Percentiles rank a stretch among this genome's conserved stretches.
Conservation (phyloP, 257 asterid genomes). For the Leonotis leonurus region DNA sequence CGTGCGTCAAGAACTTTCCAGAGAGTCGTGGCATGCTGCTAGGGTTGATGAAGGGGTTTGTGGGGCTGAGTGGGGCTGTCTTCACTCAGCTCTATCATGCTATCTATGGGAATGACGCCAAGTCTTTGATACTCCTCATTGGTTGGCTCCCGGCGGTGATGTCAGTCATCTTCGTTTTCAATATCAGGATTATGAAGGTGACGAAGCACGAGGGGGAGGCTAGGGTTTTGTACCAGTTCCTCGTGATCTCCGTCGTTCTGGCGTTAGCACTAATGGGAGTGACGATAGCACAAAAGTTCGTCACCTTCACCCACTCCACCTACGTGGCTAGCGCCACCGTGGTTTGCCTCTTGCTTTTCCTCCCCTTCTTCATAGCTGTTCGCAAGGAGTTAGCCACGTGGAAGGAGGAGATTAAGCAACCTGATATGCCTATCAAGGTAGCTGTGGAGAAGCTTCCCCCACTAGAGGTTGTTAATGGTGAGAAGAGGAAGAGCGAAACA, state of each 20-base stretch:
- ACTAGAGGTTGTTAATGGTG: not conserved
- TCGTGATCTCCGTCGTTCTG: slow-evolving; percentile 38
- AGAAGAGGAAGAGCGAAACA: not conserved
- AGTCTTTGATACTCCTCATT: slow-evolving; percentile 59
- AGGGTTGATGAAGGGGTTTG: slow-evolving; percentile 66
- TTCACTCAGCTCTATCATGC: slow-evolving; percentile 72
- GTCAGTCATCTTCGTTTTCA: slow-evolving; percentile 67
- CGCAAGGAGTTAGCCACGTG: not conserved
- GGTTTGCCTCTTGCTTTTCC: slow-evolving; percentile 19
- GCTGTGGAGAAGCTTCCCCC: not conserved
- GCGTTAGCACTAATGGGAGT: slow-evolving; percentile 57
- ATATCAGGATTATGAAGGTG: slow-evolving; percentile 54
- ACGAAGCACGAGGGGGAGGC: slow-evolving; percentile 33
- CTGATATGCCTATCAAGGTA: not conserved
- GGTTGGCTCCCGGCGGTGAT: slow-evolving; percentile 87
- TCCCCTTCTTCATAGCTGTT: not conserved
- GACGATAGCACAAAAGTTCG: slow-evolving; percentile 41
- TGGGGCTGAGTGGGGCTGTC: slow-evolving; percentile 78
- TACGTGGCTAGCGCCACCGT: slow-evolving; percentile 60
- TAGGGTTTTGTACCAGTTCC: slow-evolving; percentile 41
- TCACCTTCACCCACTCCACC: slow-evolving; percentile 30
- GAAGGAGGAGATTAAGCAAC: slow-evolving; percentile 31
- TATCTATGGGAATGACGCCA: slow-evolving; percentile 67
- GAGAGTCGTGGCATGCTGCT: slow-evolving; percentile 57
- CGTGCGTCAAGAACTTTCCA: slow-evolving; percentile 65